Percentiles rank a stretch among this genome's conserved stretches.
Conservation (phyloP, 164 flowering plant species). For the Kalanchoe fedtschenkoi region DNA sequence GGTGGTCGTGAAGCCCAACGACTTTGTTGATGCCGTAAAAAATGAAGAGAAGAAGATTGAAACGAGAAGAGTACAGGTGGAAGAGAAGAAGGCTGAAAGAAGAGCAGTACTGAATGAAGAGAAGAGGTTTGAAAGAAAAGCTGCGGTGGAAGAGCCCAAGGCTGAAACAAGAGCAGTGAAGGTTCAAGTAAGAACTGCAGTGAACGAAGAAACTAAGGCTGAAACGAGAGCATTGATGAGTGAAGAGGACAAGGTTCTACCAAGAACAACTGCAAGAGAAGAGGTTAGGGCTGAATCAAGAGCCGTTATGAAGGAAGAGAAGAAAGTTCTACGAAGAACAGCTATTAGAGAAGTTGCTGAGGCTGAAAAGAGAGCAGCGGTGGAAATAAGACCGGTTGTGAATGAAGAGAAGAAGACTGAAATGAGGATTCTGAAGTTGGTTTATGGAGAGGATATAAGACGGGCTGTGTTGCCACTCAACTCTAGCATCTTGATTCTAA, state of each 20-base stretch:
- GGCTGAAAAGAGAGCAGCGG: too few relatives aligned
- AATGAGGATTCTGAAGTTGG: slow-evolving; percentile 33
- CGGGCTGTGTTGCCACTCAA: slow-evolving; percentile 34
- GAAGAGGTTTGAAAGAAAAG: slow-evolving; percentile 12
- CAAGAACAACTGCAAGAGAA: too few relatives aligned
- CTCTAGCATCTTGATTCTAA: slow-evolving; percentile 25
- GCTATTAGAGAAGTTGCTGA: too few relatives aligned
- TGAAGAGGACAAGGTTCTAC: too few relatives aligned
- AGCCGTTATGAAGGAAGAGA: too few relatives aligned
- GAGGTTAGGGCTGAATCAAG: too few relatives aligned
- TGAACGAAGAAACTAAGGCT: slow-evolving; percentile 7
- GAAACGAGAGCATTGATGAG: slow-evolving; percentile 7
- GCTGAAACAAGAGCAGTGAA: slow-evolving; percentile 11
- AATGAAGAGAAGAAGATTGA: neutral
- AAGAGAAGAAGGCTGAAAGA: neutral
- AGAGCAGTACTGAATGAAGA: slow-evolving; percentile 10
- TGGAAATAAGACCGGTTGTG: too few relatives aligned
- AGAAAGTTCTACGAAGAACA: too few relatives aligned
- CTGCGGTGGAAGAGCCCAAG: slow-evolving; percentile 12
- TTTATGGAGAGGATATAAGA: slow-evolving; percentile 39
- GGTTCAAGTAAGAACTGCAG: too few relatives aligned
- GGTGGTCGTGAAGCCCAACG: neutral
- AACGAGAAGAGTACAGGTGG: neutral
- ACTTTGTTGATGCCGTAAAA: neutral
- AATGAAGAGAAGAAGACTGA: slow-evolving; percentile 20